Conservation (phyloP, 148 eudicot genomes). For the Camellia lanceoleosa region DNA sequence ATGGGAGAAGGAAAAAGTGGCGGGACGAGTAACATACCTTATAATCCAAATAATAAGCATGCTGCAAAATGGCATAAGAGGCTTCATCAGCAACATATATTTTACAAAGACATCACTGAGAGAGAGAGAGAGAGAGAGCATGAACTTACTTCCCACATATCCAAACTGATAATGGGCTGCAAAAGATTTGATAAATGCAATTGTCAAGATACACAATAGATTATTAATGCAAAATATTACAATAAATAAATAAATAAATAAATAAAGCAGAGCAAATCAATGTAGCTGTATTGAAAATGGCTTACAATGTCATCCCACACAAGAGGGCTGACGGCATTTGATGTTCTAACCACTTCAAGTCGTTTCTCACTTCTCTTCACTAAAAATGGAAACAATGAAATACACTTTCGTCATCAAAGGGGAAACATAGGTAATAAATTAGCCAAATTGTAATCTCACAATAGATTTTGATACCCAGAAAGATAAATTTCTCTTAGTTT, state of each 20-base stretch:
- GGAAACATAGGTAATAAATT: background rate
- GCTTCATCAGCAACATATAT: slow-evolving; percentile 9
- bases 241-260: background rate
- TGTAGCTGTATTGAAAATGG: background rate
- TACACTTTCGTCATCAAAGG: background rate
- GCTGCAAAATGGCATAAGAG: slow-evolving; percentile 56
- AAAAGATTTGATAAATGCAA: slow-evolving; percentile 14
- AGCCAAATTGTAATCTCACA: slow-evolving; percentile 6
- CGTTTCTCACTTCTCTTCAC: slow-evolving; percentile 77
- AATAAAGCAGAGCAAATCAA: background rate
- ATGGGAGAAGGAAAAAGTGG: background rate
- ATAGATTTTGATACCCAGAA: background rate
- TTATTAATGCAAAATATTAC: background rate
- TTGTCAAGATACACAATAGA: slow-evolving; percentile 7
- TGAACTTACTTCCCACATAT: slow-evolving; percentile 86
- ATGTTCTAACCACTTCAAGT: slow-evolving; percentile 71
- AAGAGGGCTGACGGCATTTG: slow-evolving; percentile 76
- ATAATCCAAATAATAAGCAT: slow-evolving; percentile 93
- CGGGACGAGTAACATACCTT: slow-evolving; percentile 39
- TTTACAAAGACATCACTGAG: background rate
- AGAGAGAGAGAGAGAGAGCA: slow-evolving; percentile 23
- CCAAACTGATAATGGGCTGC: slow-evolving; percentile 83
- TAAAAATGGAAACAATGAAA: slow-evolving; percentile 21
- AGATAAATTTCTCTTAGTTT: background rate
- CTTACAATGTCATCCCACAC: slow-evolving; percentile 89